Evolutionary conservation across 345 rosid genomes (phyloP).

Genomic region (Lagerstroemia speciosa): DNA sequence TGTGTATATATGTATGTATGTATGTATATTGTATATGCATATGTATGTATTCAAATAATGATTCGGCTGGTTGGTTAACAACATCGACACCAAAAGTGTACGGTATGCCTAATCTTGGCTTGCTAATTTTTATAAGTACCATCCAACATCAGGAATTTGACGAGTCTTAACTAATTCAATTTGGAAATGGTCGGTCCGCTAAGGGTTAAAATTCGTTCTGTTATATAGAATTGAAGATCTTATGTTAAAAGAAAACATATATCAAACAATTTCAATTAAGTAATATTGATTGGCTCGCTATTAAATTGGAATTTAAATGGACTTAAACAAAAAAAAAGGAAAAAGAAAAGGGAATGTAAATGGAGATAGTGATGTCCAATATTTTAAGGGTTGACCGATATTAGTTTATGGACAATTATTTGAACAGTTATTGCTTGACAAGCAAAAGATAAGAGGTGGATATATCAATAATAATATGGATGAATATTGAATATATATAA

Average conservation of each 20-base stretch:
- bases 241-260: no score
- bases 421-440: background rate
- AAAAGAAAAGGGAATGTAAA: no score
- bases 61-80: background rate
- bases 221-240: no score
- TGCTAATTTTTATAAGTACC: background rate
- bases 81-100: background rate
- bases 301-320: no score
- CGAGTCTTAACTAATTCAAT: no score
- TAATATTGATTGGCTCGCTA: no score
- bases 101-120: conserved; percentile 2
- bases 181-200: background rate
- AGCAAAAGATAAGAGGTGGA: background rate
- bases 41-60: background rate
- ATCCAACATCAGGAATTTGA: no score
- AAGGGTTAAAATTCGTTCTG: no score
- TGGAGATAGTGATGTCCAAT: background rate
- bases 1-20: background rate
- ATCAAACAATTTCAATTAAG: no score
- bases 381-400: conserved; percentile 1
- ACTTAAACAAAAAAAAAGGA: no score
- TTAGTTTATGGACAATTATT: background rate
- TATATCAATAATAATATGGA: background rate
- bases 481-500: no score
- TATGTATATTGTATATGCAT: background rate